These are phyloP conservation scores for Hypoxylon fragiforme DNA, from an alignment of 495 filamentous ascomycete species.

Conservation along the genomic window DNA sequence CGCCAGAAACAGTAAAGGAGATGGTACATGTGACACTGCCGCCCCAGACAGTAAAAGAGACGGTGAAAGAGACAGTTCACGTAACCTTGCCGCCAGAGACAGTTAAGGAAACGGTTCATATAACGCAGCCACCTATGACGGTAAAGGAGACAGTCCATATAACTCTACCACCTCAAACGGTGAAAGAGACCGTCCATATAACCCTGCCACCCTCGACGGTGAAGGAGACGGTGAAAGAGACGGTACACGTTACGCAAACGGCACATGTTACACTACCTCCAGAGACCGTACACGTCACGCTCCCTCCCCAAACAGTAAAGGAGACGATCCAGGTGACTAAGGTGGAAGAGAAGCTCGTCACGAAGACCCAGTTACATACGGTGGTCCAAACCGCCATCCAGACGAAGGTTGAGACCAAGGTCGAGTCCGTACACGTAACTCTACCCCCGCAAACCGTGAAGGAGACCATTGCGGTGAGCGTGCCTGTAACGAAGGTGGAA, in stretches of 20 bases:
- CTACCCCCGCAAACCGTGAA: constrained; percentile 19
- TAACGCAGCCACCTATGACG: constrained; percentile 8
- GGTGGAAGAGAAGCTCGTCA: constrained; percentile 29
- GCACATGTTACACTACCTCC: too few species aligned
- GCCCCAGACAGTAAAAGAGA: constrained; percentile 7
- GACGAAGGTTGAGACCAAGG: constrained; percentile 19
- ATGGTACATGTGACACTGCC: constrained; percentile 3
- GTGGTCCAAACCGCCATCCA: constrained; percentile 10
- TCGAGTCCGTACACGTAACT: constrained; percentile 18
- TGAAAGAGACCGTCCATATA: constrained; percentile 14
- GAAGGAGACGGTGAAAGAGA: constrained; percentile 20
- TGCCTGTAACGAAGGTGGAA: constrained; percentile 17
- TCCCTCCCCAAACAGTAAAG: constrained; percentile 12
- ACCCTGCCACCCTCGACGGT: constrained; percentile 1
- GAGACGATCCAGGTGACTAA: constrained; percentile 21
- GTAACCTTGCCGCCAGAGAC: background rate
- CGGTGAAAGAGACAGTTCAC: constrained; percentile 2
- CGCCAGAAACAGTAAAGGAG: constrained; percentile 17
- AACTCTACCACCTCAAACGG: constrained; percentile 10
- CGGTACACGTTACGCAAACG: constrained; percentile 24
- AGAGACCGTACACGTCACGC: background rate
- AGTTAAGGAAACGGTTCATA: constrained; percentile 13
- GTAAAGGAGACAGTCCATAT: background rate
- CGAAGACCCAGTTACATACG: constrained; percentile 19
- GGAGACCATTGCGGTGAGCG: constrained; percentile 17